A percentile compares a stretch with the other conserved stretches of the same genome.
Conservation (phyloP, 441 rosid genomes). For the Arabidopsis hybrid region DNA sequence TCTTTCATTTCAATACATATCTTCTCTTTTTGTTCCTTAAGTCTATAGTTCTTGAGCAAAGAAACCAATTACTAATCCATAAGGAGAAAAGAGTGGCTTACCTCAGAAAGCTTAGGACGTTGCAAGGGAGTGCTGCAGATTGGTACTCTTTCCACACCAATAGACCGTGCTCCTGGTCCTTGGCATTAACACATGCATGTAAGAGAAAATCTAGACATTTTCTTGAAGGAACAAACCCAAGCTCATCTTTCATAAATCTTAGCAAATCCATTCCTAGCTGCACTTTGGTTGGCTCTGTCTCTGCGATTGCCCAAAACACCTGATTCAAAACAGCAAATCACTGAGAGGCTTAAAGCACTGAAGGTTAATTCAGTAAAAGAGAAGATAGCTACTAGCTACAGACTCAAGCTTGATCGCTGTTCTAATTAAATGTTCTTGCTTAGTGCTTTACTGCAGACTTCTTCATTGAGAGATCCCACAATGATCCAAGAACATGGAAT, state of each 20-base stretch:
- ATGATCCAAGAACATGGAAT: constrained; percentile 21
- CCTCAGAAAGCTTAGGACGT: constrained; percentile 71
- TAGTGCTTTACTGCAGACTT: constrained; percentile 26
- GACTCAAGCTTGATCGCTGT: constrained; percentile 56
- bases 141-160: constrained; percentile 77
- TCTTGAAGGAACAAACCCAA: constrained; percentile 67
- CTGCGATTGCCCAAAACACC: constrained; percentile 64
- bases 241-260: constrained; percentile 62
- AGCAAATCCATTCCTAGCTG: constrained; percentile 72
- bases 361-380: constrained; percentile 56
- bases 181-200: constrained; percentile 65
- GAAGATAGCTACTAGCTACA: constrained; percentile 61
- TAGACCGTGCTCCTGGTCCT: constrained; percentile 54
- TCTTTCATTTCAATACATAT: neutral
- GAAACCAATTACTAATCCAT: constrained; percentile 5
- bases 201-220: constrained; percentile 85
- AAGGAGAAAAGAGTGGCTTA: constrained; percentile 27
- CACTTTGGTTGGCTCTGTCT: constrained; percentile 52
- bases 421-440: constrained; percentile 44
- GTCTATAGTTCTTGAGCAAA: neutral
- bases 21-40: neutral
- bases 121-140: constrained; percentile 63
- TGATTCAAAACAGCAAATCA: constrained; percentile 45
- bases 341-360: constrained; percentile 56
- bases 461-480: neutral